These are phyloP conservation scores for Hylodesmum podocarpum DNA, from an alignment of 306 rosid genomes.

Conservation along the genomic window DNA sequence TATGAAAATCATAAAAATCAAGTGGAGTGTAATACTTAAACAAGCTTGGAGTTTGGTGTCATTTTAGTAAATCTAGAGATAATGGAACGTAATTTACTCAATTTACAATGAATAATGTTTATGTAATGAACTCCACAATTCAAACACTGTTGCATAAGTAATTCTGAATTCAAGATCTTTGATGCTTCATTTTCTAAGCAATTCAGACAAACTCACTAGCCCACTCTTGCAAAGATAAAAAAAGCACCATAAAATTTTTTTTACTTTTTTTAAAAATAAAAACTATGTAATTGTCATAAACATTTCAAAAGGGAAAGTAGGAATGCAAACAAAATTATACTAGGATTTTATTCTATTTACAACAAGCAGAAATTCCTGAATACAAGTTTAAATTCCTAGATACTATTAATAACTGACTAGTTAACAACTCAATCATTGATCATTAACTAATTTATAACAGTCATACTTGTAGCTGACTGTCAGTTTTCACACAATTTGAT, in stretches of 20 bases:
- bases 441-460: background rate
- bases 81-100: too few relatives aligned
- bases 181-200: constrained; percentile 3
- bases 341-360: too few relatives aligned
- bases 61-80: too few relatives aligned
- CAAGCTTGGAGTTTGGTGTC: too few relatives aligned
- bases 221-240: background rate
- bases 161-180: background rate
- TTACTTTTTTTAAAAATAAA: background rate
- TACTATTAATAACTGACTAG: too few relatives aligned
- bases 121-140: background rate
- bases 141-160: background rate
- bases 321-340: too few relatives aligned
- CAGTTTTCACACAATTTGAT: constrained; percentile 1
- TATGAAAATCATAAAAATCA: too few relatives aligned
- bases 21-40: too few relatives aligned
- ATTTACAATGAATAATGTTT: background rate
- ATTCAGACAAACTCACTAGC: background rate
- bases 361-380: too few relatives aligned
- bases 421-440: background rate
- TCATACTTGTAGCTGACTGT: background rate
- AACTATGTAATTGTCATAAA: too few relatives aligned
- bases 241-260: background rate
- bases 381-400: too few relatives aligned
- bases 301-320: too few relatives aligned